A percentile compares a stretch with the other conserved stretches of the same genome.
phyloP scores from a whole-genome alignment of 495 filamentous ascomycete genomes.

The Lepidopterella palustris region DNA sequence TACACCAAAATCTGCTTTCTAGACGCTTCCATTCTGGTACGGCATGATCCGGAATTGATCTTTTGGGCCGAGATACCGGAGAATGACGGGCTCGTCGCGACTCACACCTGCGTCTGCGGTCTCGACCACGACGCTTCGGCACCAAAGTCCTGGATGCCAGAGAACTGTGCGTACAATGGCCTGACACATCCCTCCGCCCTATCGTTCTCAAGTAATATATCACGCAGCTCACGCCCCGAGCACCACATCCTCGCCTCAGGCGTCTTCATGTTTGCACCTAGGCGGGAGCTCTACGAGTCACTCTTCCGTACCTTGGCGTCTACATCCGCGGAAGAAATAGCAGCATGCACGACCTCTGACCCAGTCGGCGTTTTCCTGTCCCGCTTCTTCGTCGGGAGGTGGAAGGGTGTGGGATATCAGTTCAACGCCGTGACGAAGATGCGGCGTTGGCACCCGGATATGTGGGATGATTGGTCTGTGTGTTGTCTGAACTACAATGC shows the following conservation, averaged over 20 bases:
- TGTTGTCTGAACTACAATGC: constrained; percentile 49
- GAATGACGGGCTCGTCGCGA: constrained; percentile 38
- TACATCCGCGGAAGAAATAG: constrained; percentile 27
- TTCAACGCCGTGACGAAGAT: constrained; percentile 52
- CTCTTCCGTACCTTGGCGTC: constrained; percentile 40
- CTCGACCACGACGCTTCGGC: constrained; percentile 45
- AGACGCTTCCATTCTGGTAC: constrained; percentile 48
- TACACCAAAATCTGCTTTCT: constrained; percentile 40
- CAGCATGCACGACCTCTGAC: constrained; percentile 44
- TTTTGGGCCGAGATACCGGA: constrained; percentile 37
- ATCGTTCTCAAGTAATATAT: constrained; percentile 25
- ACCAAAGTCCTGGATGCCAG: constrained; percentile 40
- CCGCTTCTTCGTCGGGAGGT: constrained; percentile 41
- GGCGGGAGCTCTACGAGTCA: constrained; percentile 31
- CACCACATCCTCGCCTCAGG: constrained; percentile 40
- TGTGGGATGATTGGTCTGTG: constrained; percentile 50
- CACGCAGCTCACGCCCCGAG: constrained; percentile 25
- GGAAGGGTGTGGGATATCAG: constrained; percentile 43
- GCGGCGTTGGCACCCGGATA: constrained; percentile 45
- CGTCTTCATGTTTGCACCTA: constrained; percentile 39
- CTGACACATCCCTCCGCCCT: constrained; percentile 35
- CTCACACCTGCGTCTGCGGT: constrained; percentile 50
- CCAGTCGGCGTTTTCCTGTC: constrained; percentile 52
- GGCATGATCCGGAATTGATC: constrained; percentile 38
- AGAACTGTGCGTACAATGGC: constrained; percentile 47